Conservation (phyloP, 306 rosid species). For the Castanea crenata region DNA sequence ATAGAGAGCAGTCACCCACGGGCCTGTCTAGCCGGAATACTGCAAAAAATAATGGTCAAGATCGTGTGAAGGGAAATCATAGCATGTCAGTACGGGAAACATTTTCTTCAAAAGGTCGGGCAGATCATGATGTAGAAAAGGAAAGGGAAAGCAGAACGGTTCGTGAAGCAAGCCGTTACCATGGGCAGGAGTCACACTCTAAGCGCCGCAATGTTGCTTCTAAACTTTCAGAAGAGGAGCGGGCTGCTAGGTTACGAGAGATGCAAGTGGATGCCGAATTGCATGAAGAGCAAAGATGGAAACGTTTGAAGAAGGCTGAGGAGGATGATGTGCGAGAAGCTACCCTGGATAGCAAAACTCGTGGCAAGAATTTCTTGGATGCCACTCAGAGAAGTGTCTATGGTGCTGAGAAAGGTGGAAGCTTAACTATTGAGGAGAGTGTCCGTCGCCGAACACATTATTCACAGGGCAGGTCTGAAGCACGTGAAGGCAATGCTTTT, state of each 20-base stretch:
- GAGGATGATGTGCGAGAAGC: conserved; percentile 73
- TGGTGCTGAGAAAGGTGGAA: conserved; percentile 87
- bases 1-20: conserved; percentile 38
- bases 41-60: conserved; percentile 25
- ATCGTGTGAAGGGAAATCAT: conserved; percentile 35
- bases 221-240: conserved; percentile 82
- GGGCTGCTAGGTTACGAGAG: conserved; percentile 76
- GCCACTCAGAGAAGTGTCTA: conserved; percentile 70
- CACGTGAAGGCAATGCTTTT: conserved; percentile 66
- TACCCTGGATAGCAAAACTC: conserved; percentile 27
- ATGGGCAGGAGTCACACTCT: conserved; percentile 38
- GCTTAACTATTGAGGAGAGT: conserved; percentile 88
- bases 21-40: conserved; percentile 36
- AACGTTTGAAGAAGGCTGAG: conserved; percentile 81
- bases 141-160: conserved; percentile 31
- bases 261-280: conserved; percentile 93
- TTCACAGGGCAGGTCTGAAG: conserved; percentile 66
- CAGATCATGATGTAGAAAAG: conserved; percentile 29
- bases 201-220: conserved; percentile 58
- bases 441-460: conserved; percentile 91
- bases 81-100: conserved; percentile 43
- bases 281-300: conserved; percentile 96
- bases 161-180: conserved; percentile 29
- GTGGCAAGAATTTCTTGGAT: conserved; percentile 78
- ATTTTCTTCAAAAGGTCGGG: conserved; percentile 33